Evolutionary conservation across 139 green algal species (phyloP), one percentile per base, ranked within the genome.

Genomic region (Nannochloris sp.): DNA sequence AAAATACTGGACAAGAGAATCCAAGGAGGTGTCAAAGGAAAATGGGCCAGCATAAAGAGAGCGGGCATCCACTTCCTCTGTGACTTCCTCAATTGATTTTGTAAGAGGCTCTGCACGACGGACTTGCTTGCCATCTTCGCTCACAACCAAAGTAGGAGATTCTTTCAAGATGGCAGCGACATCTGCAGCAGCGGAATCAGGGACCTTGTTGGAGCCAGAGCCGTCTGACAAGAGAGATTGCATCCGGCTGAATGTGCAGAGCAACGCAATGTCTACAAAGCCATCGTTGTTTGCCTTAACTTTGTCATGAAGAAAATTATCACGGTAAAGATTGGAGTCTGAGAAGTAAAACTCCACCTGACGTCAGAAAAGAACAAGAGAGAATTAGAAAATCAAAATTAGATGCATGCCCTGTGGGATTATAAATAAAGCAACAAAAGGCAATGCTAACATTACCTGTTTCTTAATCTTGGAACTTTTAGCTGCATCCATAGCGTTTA

Each of bases 271-370:
- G 33, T 85, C 73, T 0, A 95, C 87, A 36, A 66, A 86, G 6
- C 75, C 82, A n/a, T 92, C 81, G 2, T 76, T 38, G 46, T 90
- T 68, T 9, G 68, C 65, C 4, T 81, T 47, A 7, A 92, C 74
- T 46, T 89, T 71, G 13, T 79, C 68, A 32, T 71, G 72, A 61
- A 97, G 51, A 65, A 95, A 97, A 46, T 74, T 75, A 66, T 97
- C 90, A 36, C 86, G 83, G 3, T 86, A 85, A 25, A 94, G 68
- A 76, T 97, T 97, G 81, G 73, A 87, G 66, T 95, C 89, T 34
- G 76, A 84, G 74, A 97, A 95, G 64, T 97, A 97, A 48, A 95
- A 97, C 72, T 97, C 90, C 0, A 97, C 66, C 89, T 97, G 78
- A 8, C 45, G 37, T 6, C 8, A 0, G 6, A 68, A 1, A 4